Percentiles rank a stretch among this genome's conserved stretches.
Evolutionary conservation across 345 rosid genomes (phyloP).

Genomic region (Salix dunnii): DNA sequence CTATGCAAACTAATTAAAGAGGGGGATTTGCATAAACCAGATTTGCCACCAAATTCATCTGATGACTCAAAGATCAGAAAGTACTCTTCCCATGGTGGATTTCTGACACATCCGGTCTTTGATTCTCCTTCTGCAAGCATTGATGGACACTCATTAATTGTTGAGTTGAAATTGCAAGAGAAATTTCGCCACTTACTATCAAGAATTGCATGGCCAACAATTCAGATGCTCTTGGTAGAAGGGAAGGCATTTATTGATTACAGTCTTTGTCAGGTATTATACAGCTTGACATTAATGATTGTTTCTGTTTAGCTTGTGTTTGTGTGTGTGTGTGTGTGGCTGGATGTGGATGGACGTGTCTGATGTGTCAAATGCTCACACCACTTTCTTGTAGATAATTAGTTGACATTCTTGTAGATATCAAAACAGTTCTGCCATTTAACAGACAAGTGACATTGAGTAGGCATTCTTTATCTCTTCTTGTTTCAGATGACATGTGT

Average conservation of each 20-base stretch:
- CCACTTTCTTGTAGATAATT: background rate
- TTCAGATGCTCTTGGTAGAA: conserved; percentile 66
- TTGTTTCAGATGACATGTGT: conserved; percentile 87
- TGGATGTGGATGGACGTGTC: background rate
- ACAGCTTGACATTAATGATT: background rate
- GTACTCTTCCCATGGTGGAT: conserved; percentile 77
- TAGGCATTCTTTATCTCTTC: conserved; percentile 12
- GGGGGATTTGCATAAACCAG: conserved; percentile 39
- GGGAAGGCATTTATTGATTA: conserved; percentile 73
- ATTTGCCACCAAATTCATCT: conserved; percentile 32
- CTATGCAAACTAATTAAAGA: conserved; percentile 70
- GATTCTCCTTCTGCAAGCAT: conserved; percentile 34
- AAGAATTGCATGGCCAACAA: conserved; percentile 61
- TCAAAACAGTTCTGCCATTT: background rate
- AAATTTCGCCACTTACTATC: conserved; percentile 51
- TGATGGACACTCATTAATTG: conserved; percentile 28
- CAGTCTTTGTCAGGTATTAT: conserved; percentile 74
- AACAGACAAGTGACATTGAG: conserved; percentile 2
- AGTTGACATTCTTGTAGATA: background rate
- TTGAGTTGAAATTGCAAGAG: conserved; percentile 38
- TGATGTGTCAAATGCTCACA: background rate
- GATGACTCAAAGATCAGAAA: conserved; percentile 23
- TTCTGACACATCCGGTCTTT: conserved; percentile 61
- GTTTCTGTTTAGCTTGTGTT: background rate
- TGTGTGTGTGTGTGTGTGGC: background rate